Percentiles rank a stretch among this genome's conserved stretches.
Conservation (phyloP, 129 eudicot species). For the Flaveria bidentis region DNA sequence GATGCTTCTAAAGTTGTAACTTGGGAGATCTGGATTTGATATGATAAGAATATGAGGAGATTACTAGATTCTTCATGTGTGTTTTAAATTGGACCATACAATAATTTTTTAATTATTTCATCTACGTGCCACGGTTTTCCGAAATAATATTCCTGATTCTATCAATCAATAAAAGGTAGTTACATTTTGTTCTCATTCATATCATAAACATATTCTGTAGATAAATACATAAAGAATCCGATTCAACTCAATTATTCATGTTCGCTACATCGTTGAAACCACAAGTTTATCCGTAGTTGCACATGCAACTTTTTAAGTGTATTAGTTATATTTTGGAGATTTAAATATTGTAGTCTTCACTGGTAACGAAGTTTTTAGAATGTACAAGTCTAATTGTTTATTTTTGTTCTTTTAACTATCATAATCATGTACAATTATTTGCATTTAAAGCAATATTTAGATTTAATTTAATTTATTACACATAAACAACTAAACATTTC, state of each 20-base stretch:
- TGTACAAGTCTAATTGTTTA: no score
- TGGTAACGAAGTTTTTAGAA: no score
- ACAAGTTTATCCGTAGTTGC: no score
- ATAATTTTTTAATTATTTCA: not conserved
- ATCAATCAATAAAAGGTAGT: not conserved
- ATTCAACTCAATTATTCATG: not conserved
- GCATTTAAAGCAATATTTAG: not conserved
- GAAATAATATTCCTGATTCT: conserved; percentile 3
- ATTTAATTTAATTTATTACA: no score
- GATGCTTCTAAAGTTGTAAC: conserved; percentile 3
- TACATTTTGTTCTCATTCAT: not conserved
- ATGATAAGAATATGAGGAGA: conserved; percentile 5
- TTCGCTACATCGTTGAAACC: no score
- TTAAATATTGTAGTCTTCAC: no score
- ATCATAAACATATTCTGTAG: not conserved
- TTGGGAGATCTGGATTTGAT: conserved; percentile 8
- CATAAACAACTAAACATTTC: not conserved
- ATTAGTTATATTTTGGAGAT: no score
- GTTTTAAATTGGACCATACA: conserved; percentile 16
- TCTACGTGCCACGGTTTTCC: not conserved
- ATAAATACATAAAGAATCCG: not conserved
- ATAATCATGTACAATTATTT: no score
- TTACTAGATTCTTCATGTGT: not conserved
- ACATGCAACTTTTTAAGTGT: no score
- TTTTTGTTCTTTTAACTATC: no score